These are phyloP conservation scores for Knufia fluminis DNA, from an alignment of 2,329 filamentous ascomycete genomes.

Conservation along the genomic window DNA sequence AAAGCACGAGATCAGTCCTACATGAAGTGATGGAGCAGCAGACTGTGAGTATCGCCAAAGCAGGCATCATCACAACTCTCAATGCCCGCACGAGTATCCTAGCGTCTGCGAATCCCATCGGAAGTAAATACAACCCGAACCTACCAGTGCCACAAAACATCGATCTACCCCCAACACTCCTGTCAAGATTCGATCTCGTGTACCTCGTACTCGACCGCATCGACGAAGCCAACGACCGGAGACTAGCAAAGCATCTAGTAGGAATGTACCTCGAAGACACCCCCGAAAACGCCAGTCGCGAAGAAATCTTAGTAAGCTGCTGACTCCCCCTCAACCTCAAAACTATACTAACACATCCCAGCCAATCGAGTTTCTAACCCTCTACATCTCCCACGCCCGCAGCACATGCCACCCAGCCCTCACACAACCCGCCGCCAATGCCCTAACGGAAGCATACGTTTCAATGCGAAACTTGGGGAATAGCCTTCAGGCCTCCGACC, in stretches of 20 bases:
- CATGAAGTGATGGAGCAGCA: slow-evolving; percentile 79
- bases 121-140: slow-evolving; percentile 94
- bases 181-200: slow-evolving; percentile 93
- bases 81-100: slow-evolving; percentile 94
- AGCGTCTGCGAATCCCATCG: slow-evolving; percentile 94
- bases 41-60: slow-evolving; percentile 69
- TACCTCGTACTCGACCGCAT: slow-evolving; percentile 92
- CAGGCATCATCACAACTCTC: slow-evolving; percentile 73
- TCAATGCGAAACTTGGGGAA: slow-evolving; percentile 91
- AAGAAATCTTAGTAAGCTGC: slow-evolving; percentile 67
- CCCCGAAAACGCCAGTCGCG: slow-evolving; percentile 67
- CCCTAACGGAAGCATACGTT: slow-evolving; percentile 79
- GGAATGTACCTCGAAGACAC: slow-evolving; percentile 95
- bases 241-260: slow-evolving; percentile 82
- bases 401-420: slow-evolving; percentile 75
- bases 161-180: slow-evolving; percentile 84
- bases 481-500: slow-evolving; percentile 77
- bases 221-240: slow-evolving; percentile 80
- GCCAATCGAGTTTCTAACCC: slow-evolving; percentile 90
- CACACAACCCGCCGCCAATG: slow-evolving; percentile 67
- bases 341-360: slow-evolving; percentile 28
- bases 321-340: neutral
- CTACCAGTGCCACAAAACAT: slow-evolving; percentile 96
- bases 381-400: slow-evolving; percentile 95
- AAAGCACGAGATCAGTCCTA: slow-evolving; percentile 62